Evolutionary conservation across 345 rosid genomes (phyloP).

Genomic region (Trapa incisa): DNA sequence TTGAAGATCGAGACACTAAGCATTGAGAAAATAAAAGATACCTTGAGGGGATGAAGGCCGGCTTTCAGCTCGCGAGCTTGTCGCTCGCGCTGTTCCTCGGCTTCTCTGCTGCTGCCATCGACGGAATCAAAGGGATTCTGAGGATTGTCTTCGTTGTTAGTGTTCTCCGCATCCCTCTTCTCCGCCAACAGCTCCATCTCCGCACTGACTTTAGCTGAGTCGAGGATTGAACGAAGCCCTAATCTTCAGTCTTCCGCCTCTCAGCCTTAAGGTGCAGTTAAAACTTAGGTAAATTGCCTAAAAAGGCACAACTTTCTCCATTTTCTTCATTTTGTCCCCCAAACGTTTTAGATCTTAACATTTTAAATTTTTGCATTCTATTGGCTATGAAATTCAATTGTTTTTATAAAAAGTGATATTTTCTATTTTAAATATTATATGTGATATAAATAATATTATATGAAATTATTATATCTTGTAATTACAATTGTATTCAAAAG

Average conservation of each 20-base stretch:
- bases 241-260: neutral
- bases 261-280: neutral
- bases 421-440: too few relatives aligned
- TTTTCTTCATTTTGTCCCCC: too few relatives aligned
- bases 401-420: too few relatives aligned
- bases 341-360: too few relatives aligned
- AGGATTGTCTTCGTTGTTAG: constrained; percentile 6
- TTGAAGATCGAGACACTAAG: too few relatives aligned
- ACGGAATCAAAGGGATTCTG: constrained; percentile 11
- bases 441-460: too few relatives aligned
- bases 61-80: constrained; percentile 68
- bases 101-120: constrained; percentile 9
- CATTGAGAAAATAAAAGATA: constrained; percentile 6
- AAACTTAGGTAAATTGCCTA: neutral
- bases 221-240: constrained; percentile 6
- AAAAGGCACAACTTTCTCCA: too few relatives aligned
- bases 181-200: constrained; percentile 48
- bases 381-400: too few relatives aligned
- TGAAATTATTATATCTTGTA: too few relatives aligned
- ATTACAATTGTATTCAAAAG: too few relatives aligned
- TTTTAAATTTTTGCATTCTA: too few relatives aligned
- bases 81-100: constrained; percentile 42
- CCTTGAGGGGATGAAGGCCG: constrained; percentile 88
- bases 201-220: neutral
- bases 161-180: constrained; percentile 41